Evolutionary conservation across 805 yeast species (phyloP).

Genomic region (Metschnikowia dekortorum): DNA sequence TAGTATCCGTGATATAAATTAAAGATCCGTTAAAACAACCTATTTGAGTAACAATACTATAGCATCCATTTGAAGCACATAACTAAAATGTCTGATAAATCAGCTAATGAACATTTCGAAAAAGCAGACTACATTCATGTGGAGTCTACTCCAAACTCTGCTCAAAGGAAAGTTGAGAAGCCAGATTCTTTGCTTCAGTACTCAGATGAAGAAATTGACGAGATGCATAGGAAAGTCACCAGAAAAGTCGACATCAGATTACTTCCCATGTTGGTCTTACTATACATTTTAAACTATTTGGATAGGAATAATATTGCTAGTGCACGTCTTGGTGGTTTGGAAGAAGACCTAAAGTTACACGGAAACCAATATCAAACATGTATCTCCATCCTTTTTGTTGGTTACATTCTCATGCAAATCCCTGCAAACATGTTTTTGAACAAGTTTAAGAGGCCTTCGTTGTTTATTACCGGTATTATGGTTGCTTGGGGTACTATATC

Average conservation of each 20-base stretch:
- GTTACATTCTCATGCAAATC: conserved; percentile 46
- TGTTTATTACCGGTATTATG: conserved; percentile 48
- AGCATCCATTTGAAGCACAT: not conserved
- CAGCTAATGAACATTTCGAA: conserved; percentile 3
- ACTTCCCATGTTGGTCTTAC: conserved; percentile 46
- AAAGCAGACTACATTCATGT: conserved; percentile 9
- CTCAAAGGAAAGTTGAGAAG: conserved; percentile 1
- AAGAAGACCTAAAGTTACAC: conserved; percentile 37
- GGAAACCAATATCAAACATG: conserved; percentile 47
- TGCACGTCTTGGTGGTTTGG: conserved; percentile 49
- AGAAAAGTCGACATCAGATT: conserved; percentile 47
- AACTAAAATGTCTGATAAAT: not conserved
- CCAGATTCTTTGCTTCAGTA: conserved; percentile 31
- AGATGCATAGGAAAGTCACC: conserved; percentile 39
- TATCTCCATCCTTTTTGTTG: conserved; percentile 49
- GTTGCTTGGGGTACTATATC: conserved; percentile 47
- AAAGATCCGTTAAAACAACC: not conserved
- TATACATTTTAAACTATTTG: conserved; percentile 49
- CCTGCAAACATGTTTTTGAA: conserved; percentile 47
- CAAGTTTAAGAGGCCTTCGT: conserved; percentile 46
- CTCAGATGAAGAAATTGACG: conserved; percentile 40
- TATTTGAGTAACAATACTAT: not conserved
- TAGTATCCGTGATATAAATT: not conserved
- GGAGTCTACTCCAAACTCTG: conserved; percentile 5
- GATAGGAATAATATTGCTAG: conserved; percentile 53